Base-by-base conservation (phyloP, 2,329 filamentous ascomycete species). In the Calycina marina region DNA sequence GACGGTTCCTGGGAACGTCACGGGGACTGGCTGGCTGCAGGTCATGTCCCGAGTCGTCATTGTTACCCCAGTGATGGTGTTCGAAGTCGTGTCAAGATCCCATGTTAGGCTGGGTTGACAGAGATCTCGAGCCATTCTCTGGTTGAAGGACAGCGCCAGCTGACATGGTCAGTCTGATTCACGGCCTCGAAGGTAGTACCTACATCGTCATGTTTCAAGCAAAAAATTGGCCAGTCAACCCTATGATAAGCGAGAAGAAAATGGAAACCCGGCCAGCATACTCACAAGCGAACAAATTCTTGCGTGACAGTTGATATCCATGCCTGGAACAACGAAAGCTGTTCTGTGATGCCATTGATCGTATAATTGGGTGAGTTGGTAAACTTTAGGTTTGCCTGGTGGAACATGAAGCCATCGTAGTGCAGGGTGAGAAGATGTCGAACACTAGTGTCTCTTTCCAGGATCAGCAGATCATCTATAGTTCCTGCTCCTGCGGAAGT, bases 141-240 rank as follows among this genome's bases (percentile, higher is more conserved):
- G 57, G 27, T 62, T 45, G 52, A 74, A 76, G 5, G 54, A 53
- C 47, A 44, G 38, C 41, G 38, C 18, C 13, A 17, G 17, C 18
- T 22, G 28, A 12, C 14, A 14, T n/a, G n/a, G n/a, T n/a, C n/a
- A n/a, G n/a, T n/a, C n/a, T n/a, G n/a, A n/a, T n/a, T n/a, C n/a
- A n/a, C n/a, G n/a, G n/a, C n/a, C n/a, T n/a, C n/a, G n/a, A n/a
- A 24, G 27, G 25, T 12, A 9, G 11, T n/a, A 8, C 61, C 66
- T 42, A 66, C 55, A 44, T 72, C 63, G 38, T 70, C 61, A 35
- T 72, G 69, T 38, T 66, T 72, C 35, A 65, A 50, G 2, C 64
- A 64, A 15, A 63, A 53, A 17, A 73, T 44, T 2, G 67, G 65
- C 67, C 67, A 72, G 49, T 43, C 39, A n/a, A 47, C 38, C 41